These are phyloP conservation scores for Penicillium sp. DNA, from an alignment of 2,329 filamentous ascomycete species.

Conservation along the genomic window DNA sequence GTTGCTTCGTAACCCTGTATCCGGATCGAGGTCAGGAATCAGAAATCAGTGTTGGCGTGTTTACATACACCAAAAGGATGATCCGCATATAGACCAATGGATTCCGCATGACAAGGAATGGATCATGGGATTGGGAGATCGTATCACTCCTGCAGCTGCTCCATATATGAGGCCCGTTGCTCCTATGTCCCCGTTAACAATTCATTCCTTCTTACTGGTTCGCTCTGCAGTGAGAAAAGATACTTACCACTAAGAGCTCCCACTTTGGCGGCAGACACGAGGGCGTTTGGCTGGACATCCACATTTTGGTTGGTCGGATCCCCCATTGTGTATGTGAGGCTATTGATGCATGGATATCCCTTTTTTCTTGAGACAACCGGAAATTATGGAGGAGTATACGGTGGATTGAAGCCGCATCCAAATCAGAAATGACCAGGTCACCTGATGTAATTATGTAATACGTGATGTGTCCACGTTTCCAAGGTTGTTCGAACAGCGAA, in stretches of 20 bases:
- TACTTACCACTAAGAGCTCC: conserved; percentile 61
- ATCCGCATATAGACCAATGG: conserved; percentile 80
- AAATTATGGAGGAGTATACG: conserved; percentile 1
- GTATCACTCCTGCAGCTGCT: conserved; percentile 70
- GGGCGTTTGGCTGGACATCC: conserved; percentile 18
- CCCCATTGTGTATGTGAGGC: conserved; percentile 30
- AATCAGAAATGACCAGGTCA: neutral
- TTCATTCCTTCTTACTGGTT: neutral
- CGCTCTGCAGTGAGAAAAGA: conserved; percentile 3
- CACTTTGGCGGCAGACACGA: conserved; percentile 55
- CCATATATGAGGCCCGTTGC: conserved; percentile 64
- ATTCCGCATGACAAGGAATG: conserved; percentile 73
- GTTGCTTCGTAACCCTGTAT: conserved; percentile 43
- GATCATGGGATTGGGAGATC: conserved; percentile 64
- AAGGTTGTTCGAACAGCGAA: neutral
- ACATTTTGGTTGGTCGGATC: conserved; percentile 18
- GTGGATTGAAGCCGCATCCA: neutral
- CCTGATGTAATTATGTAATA: neutral
- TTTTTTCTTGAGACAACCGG: conserved; percentile 1
- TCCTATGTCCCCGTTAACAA: conserved; percentile 12
- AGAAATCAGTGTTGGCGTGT: neutral
- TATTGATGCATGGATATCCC: conserved; percentile 8
- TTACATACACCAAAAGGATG: conserved; percentile 71
- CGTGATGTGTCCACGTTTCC: neutral
- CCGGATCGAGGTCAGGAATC: conserved; percentile 6